Percentiles rank a stretch among this genome's conserved stretches.
phyloP scores from a whole-genome alignment of 768 basidiomycete genomes.

The Boletus bicolor region DNA sequence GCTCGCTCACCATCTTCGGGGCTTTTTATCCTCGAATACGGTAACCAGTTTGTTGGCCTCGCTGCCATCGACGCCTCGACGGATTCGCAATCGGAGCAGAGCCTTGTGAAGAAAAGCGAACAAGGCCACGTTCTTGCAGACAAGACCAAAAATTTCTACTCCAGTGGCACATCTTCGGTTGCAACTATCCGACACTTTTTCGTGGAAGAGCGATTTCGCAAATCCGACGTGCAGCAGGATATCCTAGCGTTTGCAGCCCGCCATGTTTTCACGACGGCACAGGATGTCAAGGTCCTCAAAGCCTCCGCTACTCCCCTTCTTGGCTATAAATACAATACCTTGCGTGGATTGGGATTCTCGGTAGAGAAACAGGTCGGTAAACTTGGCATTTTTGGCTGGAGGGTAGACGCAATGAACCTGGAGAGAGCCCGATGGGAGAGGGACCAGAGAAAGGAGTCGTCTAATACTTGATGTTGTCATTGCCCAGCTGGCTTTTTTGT shows the following conservation, averaged over 20 bases:
- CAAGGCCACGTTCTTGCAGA: slow-evolving; percentile 12
- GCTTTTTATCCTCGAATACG: slow-evolving; percentile 66
- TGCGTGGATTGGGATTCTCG: slow-evolving; percentile 49
- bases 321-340: slow-evolving; percentile 44
- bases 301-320: slow-evolving; percentile 48
- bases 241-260: slow-evolving; percentile 56
- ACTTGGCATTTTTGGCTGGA: slow-evolving; percentile 61
- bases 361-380: slow-evolving; percentile 41
- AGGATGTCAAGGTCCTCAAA: slow-evolving; percentile 44
- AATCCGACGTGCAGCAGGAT: slow-evolving; percentile 58
- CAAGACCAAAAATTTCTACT: slow-evolving; percentile 14
- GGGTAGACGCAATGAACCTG: slow-evolving; percentile 42
- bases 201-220: slow-evolving; percentile 62
- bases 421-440: slow-evolving; percentile 47
- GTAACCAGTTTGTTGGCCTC: slow-evolving; percentile 57
- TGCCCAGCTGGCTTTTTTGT: not conserved
- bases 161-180: slow-evolving; percentile 41
- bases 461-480: slow-evolving; percentile 8
- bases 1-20: slow-evolving; percentile 59
- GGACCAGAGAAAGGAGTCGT: slow-evolving; percentile 13
- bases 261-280: slow-evolving; percentile 50
- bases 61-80: slow-evolving; percentile 65
- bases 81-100: slow-evolving; percentile 35
- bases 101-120: slow-evolving; percentile 22
- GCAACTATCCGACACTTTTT: slow-evolving; percentile 75